These are phyloP conservation scores for Pestalotiopsis sp. DNA, from an alignment of 2,329 filamentous ascomycete genomes.

Conservation along the genomic window DNA sequence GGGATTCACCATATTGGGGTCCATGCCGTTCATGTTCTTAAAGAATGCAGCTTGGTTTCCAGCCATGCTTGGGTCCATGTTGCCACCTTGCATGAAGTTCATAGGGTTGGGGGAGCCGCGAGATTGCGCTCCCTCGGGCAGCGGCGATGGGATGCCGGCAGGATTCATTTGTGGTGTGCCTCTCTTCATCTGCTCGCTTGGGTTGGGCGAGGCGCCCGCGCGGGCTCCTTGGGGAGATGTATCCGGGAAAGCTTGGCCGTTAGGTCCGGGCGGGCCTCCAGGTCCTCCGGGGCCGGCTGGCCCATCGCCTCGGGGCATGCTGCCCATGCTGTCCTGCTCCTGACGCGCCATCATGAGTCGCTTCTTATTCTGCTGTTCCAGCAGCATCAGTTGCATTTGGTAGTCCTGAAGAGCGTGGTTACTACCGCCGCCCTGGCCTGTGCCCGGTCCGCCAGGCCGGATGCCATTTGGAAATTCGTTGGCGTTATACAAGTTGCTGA, in stretches of 20 bases:
- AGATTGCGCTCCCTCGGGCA: slow-evolving; percentile 70
- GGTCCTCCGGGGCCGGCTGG: slow-evolving; percentile 51
- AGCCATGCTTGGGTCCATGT: slow-evolving; percentile 64
- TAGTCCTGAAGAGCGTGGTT: slow-evolving; percentile 86
- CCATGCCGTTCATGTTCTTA: slow-evolving; percentile 55
- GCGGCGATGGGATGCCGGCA: slow-evolving; percentile 69
- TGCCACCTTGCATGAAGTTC: slow-evolving; percentile 64
- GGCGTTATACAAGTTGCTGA: slow-evolving; percentile 65
- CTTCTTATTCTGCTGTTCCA: slow-evolving; percentile 89
- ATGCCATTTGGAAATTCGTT: slow-evolving; percentile 60
- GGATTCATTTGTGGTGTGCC: slow-evolving; percentile 74
- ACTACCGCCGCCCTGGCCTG: slow-evolving; percentile 54
- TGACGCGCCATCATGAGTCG: slow-evolving; percentile 81
- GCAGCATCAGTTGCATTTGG: slow-evolving; percentile 85
- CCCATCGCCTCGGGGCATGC: slow-evolving; percentile 49
- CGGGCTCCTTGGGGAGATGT: slow-evolving; percentile 71
- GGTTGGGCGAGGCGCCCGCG: slow-evolving; percentile 75
- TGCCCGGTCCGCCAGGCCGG: slow-evolving; percentile 59
- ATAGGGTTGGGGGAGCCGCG: slow-evolving; percentile 67
- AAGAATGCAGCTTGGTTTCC: slow-evolving; percentile 54
- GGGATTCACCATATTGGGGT: slow-evolving; percentile 53
- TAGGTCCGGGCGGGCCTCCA: slow-evolving; percentile 52
- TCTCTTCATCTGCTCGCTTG: slow-evolving; percentile 78
- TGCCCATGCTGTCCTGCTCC: slow-evolving; percentile 70
- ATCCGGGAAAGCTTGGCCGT: slow-evolving; percentile 66